A percentile compares a stretch with the other conserved stretches of the same genome.
Evolutionary conservation across 306 rosid species (phyloP).

Genomic region (Hippophae tibetana): DNA sequence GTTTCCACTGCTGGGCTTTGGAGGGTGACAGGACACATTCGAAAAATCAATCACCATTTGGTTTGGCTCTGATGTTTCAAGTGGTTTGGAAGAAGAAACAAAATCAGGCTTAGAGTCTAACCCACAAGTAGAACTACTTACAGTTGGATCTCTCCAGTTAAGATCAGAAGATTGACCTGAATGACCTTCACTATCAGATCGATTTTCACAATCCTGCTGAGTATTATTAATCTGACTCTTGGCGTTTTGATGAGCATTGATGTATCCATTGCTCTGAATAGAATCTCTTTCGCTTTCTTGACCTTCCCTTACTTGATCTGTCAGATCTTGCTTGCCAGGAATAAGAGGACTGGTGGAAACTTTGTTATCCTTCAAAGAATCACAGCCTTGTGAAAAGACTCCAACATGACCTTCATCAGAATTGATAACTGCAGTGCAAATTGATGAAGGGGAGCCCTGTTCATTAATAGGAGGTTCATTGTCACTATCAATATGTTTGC

Average conservation of each 20-base stretch:
- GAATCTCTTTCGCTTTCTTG: conserved; percentile 19
- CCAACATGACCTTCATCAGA: conserved; percentile 33
- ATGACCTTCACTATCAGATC: conserved; percentile 56
- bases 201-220: conserved; percentile 33
- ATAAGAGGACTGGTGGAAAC: conserved; percentile 27
- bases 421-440: conserved; percentile 30
- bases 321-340: conserved; percentile 23
- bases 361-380: conserved; percentile 31
- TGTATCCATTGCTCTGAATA: conserved; percentile 34
- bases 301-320: conserved; percentile 32
- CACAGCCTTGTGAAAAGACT: conserved; percentile 24
- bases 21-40: conserved; percentile 22
- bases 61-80: conserved; percentile 25
- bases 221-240: conserved; percentile 41
- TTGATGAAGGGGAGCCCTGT: conserved; percentile 36
- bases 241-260: conserved; percentile 28
- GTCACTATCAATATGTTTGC: conserved; percentile 26
- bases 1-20: conserved; percentile 21
- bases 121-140: conserved; percentile 32
- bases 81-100: conserved; percentile 28
- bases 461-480: conserved; percentile 42
- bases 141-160: conserved; percentile 44
- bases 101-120: conserved; percentile 32
- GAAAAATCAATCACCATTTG: conserved; percentile 18
- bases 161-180: conserved; percentile 67